These are phyloP conservation scores for Rhodotorula toruloides DNA, from an alignment of 768 basidiomycete species.

Conservation along the genomic window DNA sequence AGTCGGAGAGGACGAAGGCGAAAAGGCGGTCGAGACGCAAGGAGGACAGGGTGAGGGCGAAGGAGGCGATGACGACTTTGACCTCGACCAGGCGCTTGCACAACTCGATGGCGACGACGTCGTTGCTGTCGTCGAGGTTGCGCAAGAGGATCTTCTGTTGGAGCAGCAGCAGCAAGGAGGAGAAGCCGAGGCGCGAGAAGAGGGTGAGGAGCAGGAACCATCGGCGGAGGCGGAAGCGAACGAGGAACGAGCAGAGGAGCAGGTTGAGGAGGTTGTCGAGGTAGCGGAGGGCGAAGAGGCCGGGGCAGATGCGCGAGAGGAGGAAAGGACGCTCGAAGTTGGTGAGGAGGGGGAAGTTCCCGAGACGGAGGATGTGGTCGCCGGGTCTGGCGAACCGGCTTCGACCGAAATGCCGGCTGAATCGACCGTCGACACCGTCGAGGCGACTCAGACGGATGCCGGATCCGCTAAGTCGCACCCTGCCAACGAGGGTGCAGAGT, in stretches of 20 bases:
- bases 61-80: conserved; percentile 11
- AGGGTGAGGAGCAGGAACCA: conserved; percentile 1
- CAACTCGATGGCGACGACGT: conserved; percentile 31
- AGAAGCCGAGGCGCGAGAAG: not conserved
- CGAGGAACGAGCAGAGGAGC: not conserved
- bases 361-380: not conserved
- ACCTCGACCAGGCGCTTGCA: conserved; percentile 22
- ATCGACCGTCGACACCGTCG: no score
- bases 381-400: no score
- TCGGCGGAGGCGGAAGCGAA: not conserved
- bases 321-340: not conserved
- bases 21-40: not conserved
- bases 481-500: no score
- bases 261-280: not conserved
- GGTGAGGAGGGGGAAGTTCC: not conserved
- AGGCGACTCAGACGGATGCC: no score
- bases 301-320: not conserved
- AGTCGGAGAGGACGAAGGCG: not conserved
- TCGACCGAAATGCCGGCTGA: no score
- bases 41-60: not conserved
- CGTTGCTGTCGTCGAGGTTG: conserved; percentile 29
- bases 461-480: no score
- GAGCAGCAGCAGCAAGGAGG: not conserved
- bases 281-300: not conserved
- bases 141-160: conserved; percentile 7